Percentiles rank a stretch among this genome's conserved stretches.
These are phyloP conservation scores for Ramaria sp. DNA, from an alignment of 768 basidiomycete species.

Conservation along the genomic window DNA sequence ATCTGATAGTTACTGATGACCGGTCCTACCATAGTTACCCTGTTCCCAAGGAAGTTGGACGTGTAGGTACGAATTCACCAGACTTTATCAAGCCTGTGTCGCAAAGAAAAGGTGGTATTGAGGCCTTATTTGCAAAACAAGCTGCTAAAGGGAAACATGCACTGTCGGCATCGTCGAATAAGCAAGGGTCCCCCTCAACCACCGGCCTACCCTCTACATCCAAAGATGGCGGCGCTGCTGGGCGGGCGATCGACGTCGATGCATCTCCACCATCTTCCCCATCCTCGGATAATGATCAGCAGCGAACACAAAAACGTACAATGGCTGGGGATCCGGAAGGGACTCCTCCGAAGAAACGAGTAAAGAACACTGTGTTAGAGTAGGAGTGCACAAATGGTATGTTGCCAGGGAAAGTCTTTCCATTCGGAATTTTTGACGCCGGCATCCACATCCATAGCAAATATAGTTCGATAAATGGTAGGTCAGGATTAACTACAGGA, in stretches of 20 bases:
- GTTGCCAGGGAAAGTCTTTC: too few relatives aligned
- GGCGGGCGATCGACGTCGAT: not conserved
- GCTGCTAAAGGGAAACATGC: constrained; percentile 9
- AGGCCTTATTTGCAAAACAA: constrained; percentile 72
- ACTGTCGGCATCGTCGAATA: not conserved
- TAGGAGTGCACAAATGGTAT: too few relatives aligned
- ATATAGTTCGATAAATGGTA: too few relatives aligned
- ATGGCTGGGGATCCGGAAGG: not conserved
- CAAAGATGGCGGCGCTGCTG: not conserved
- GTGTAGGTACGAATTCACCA: constrained; percentile 75
- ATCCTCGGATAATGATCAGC: not conserved
- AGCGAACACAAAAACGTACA: not conserved
- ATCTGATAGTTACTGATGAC: not conserved
- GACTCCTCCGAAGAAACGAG: too few relatives aligned
- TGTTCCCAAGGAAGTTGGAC: constrained; percentile 86
- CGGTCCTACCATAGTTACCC: constrained; percentile 46
- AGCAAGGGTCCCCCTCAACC: not conserved
- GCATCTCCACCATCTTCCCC: not conserved
- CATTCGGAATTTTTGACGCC: too few relatives aligned
- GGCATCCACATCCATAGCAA: too few relatives aligned
- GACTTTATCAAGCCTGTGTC: constrained; percentile 75
- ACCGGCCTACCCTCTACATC: not conserved
- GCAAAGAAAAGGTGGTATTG: constrained; percentile 75
- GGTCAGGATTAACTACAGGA: too few relatives aligned
- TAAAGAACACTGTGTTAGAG: too few relatives aligned